Evolutionary conservation across 2,329 filamentous ascomycete species (phyloP).

Genomic region (Aureobasidium leucospermi): DNA sequence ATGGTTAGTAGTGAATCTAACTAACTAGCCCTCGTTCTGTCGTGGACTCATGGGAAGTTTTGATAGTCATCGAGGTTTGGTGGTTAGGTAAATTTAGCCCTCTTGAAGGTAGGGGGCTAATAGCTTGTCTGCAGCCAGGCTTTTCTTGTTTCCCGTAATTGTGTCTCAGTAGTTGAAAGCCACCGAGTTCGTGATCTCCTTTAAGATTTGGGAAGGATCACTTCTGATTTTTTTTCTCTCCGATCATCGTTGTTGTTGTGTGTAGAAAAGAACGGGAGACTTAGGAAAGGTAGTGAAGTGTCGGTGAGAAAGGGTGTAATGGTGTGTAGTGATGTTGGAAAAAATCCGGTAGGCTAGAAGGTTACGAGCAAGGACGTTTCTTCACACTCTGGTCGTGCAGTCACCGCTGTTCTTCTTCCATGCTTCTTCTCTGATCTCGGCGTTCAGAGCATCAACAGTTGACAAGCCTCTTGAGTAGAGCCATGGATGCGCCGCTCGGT

Average conservation of each 20-base stretch:
- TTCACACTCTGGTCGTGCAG: neutral
- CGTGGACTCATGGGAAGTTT: neutral
- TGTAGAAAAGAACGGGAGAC: neutral
- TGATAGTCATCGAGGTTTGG: neutral
- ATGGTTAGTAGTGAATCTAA: neutral
- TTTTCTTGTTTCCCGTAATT: conserved; percentile 8
- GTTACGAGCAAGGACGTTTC: conserved; percentile 8
- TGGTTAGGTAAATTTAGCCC: neutral
- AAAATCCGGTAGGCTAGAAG: conserved; percentile 10
- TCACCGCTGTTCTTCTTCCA: neutral
- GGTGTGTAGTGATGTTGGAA: conserved; percentile 4
- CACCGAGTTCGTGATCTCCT: neutral
- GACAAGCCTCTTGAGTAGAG: neutral
- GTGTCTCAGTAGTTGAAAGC: neutral
- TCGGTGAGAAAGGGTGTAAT: conserved; percentile 10
- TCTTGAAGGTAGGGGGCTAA: neutral
- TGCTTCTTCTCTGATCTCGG: neutral
- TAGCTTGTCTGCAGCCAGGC: conserved; percentile 3
- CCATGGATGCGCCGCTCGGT: conserved; percentile 5
- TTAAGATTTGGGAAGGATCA: neutral
- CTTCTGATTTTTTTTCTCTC: neutral
- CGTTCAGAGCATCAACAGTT: neutral
- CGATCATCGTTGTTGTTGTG: neutral
- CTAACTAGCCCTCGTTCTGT: neutral
- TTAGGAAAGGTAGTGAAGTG: neutral